These are phyloP conservation scores for Jacaranda mimosifolia DNA, from an alignment of 257 asterid genomes.

Conservation along the genomic window DNA sequence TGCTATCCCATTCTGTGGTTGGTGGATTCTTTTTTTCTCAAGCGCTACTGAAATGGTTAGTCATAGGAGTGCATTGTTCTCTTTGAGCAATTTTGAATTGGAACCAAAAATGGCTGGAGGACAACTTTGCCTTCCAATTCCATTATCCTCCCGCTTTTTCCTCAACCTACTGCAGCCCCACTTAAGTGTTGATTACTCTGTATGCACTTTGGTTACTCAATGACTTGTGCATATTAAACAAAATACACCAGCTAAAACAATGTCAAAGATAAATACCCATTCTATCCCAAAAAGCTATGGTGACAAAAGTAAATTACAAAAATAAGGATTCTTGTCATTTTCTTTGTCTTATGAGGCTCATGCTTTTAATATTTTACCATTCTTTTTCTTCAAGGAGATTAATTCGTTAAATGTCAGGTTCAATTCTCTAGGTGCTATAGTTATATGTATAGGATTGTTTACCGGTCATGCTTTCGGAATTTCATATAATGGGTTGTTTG, in stretches of 20 bases:
- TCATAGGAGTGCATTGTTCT: not conserved
- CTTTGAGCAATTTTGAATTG: too few species aligned
- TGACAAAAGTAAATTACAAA: not conserved
- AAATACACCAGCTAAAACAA: not conserved
- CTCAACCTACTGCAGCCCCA: too few species aligned
- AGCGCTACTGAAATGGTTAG: too few species aligned
- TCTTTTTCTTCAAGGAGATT: not conserved
- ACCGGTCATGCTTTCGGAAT: conserved; percentile 7
- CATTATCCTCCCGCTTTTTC: too few species aligned
- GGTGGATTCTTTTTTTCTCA: too few species aligned
- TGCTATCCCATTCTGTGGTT: not conserved
- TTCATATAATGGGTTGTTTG: conserved; percentile 28
- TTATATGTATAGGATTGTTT: not conserved
- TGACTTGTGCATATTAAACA: too few species aligned
- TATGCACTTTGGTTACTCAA: too few species aligned
- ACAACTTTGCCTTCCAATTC: too few species aligned
- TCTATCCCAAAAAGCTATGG: not conserved
- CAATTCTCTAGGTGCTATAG: not conserved
- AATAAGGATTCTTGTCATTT: not conserved
- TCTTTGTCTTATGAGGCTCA: not conserved
- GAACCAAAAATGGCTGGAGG: too few species aligned
- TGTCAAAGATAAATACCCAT: not conserved
- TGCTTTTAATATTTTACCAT: not conserved
- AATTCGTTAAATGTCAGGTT: not conserved
- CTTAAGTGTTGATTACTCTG: too few species aligned